Evolutionary conservation across 371 early-diverging fungal genomes (phyloP), one percentile per base, ranked within the genome.

Genomic region (Dentiscutata heterogama): DNA sequence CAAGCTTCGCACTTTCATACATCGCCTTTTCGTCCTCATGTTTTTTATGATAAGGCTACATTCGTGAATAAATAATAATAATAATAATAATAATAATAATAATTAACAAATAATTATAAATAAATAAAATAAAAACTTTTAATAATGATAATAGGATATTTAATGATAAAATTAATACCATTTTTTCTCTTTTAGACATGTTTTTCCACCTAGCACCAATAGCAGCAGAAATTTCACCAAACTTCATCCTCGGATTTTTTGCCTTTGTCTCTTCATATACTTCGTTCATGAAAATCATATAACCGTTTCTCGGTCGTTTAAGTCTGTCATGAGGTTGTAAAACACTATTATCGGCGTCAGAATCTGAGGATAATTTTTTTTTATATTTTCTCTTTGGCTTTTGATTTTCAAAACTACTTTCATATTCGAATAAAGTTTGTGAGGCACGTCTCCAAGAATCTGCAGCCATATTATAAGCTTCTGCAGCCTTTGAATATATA

Each of bases 271-370:
- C 42, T 10, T 68, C 70, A 68, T 68, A 68, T 39, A 68, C 70
- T 42, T 68, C 70, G 16, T 68, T 68, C 70, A 68, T 68, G 22
- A 39, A 68, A 46, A 68, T 68, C 70, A 68, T 68, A 42, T 68
- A 68, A 68, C 70, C 70, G 42, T 68, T 68, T n/a, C 70, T 42
- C 42, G 70, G 70, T 68, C 42, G 31, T 68, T 68, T 68, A 35
- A 68, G 31, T n/a, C 42, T 68, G 5, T 68, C 42, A 46, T 39
- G 65, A 65, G 65, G 65, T 65, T 65, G 27, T 29, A 31, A 22
- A 3, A 18, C 31, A 14, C 35, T 31, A 65, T 65, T 65, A 31
- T 46, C 46, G 11, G 46, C 46, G 10, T 46, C 46, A 7, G 46
- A 46, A 46, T 11, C 46, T 8, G 46, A 46, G 11, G 46, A 46